Evolutionary conservation across 176 grass and related monocot genomes (phyloP), one percentile per base, ranked within the genome.

Genomic region (Triticum urartu): DNA sequence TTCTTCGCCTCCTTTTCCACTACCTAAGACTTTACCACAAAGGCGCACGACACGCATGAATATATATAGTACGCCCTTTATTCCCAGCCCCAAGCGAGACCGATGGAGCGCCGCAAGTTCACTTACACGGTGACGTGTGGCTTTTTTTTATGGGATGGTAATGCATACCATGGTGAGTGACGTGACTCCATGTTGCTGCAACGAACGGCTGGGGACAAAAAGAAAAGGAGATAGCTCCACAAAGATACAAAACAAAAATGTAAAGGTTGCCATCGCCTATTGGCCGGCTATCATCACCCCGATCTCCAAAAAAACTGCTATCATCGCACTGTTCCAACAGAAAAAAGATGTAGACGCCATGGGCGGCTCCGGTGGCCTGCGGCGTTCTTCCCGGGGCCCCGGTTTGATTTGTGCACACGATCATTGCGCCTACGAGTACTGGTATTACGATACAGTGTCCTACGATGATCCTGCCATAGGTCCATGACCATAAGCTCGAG

Each of bases 141-240:
- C 50, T 54, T 54, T 54, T 52, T 18, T 54, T 54, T 54, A 54
- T 54, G 50, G 50, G 50, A 54, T 18, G 15, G 15, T 15, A 54
- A 18, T 54, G 15, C 48, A 52, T 52, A 2, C 50, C 50, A 54
- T 54, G 48, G 15, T 6, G 48, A 52, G 9, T 26, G 68, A 80
- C 70, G 35, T 78, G 64, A 12, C 72, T 83, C 78, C 72, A 64
- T 42, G 30, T 67, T 43, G 60, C 64, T 48, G 75, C 79, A 83
- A 80, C 67, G 80, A 68, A 48, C 80, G 80, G 85, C 47, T 45
- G 68, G 75, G 80, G 75, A 59, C 67, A 68, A 30, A 80, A 72
- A 70, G 73, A 13, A 43, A 61, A 56, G 28, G 18, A n/a, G 43
- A 50, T 50, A 30, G 50, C 84, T 64, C 59, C 88, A 66, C 60